Evolutionary conservation across 1,139 yeast species (phyloP), one percentile per base, ranked within the genome.

Genomic region (Hansenula lynferdii): DNA sequence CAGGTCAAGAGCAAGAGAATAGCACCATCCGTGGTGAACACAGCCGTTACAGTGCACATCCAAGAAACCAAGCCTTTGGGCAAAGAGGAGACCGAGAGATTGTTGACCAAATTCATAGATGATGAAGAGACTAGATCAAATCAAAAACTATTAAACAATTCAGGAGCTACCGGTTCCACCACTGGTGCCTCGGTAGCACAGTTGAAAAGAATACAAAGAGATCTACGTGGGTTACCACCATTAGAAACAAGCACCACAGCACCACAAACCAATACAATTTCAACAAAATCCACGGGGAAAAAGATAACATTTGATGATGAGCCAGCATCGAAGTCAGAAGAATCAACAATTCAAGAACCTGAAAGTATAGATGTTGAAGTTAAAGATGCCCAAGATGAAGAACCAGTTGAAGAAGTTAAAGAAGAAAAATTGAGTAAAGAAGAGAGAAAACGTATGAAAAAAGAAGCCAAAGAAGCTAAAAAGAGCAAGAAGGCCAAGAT

Each of bases 191-290:
- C 50, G 4, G 8, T 75, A 42, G 70, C 80, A 47, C 90, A 82
- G 61, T 66, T 82, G 50, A 70, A 67, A 51, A 69, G 90, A 51
- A 69, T 81, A 28, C 86, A 80, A 53, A 70, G 89, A 62, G 84
- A 78, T 48, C 69, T 82, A 45, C 66, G 85, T 51, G 90, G 90
- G 0, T 69, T 82, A 41, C 87, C 89, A 6, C 87, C 87, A 23
- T 39, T 54, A 40, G 58, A 55, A 23, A 27, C 44, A 4, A 35
- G 46, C 10, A 37, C 40, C 10, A 39, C 42, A 28, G 35, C 43
- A 31, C 39, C 16, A 28, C 42, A 12, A n/a, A n/a, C n/a, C n/a
- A n/a, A n/a, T n/a, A 19, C 36, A 12, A 39, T 40, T 23, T 31
- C 35, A 16, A 28, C 45, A 11, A 35, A n/a, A n/a, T n/a, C 42